phyloP scores from a whole-genome alignment of 2,329 filamentous ascomycete species.

The Epichloe hybrida region DNA sequence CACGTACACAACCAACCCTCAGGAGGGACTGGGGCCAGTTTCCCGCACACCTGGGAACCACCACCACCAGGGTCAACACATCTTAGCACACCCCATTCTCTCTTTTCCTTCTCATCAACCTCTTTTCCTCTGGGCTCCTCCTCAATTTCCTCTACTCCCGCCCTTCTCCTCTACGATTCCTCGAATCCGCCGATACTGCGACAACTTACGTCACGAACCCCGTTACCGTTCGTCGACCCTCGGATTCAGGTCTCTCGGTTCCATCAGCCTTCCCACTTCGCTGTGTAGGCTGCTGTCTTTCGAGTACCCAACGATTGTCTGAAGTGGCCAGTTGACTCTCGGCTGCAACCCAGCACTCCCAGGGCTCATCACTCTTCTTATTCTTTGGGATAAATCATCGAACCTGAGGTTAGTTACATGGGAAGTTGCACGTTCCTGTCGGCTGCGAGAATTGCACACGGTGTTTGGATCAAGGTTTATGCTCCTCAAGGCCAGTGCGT shows the following conservation, averaged over 20 bases:
- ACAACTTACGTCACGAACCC: slow-evolving; percentile 21
- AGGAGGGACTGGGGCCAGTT: neutral
- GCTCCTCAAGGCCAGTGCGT: neutral
- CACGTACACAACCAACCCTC: no score
- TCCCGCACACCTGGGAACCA: slow-evolving; percentile 1
- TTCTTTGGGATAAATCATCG: neutral
- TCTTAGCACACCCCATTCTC: neutral
- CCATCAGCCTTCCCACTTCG: slow-evolving; percentile 14
- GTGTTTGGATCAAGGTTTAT: neutral
- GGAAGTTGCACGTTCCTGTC: neutral
- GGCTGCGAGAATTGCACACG: neutral
- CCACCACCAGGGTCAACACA: neutral
- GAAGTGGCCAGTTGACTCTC: slow-evolving; percentile 7
- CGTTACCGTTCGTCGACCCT: slow-evolving; percentile 12
- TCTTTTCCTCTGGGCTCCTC: slow-evolving; percentile 4
- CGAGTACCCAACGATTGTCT: slow-evolving; percentile 3
- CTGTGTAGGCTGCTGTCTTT: slow-evolving; percentile 13
- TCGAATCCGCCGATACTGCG: slow-evolving; percentile 24
- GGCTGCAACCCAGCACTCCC: slow-evolving; percentile 5
- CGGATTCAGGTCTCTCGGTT: slow-evolving; percentile 17
- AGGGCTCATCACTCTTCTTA: slow-evolving; percentile 6
- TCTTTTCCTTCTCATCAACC: slow-evolving; percentile 5
- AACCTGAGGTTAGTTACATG: slow-evolving; percentile 1
- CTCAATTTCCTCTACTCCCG: slow-evolving; percentile 9
- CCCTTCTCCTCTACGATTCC: slow-evolving; percentile 16